These are phyloP conservation scores for Crithidia sp. DNA, from an alignment of 208 protist species.

Conservation along the genomic window DNA sequence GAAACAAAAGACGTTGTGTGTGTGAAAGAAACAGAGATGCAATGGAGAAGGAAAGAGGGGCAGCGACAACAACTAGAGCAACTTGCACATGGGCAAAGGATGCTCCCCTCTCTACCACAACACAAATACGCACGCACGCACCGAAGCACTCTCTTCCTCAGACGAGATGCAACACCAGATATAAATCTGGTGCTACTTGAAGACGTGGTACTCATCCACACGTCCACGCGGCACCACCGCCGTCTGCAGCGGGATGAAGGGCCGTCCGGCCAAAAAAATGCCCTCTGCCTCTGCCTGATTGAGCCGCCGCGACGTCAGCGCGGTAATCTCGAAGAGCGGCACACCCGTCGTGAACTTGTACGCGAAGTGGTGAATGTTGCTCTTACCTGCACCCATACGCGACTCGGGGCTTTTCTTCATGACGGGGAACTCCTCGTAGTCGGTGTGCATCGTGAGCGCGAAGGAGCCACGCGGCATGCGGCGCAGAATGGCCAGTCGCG, in stretches of 20 bases:
- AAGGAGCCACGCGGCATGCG: conserved; percentile 87
- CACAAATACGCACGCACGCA: too few relatives aligned
- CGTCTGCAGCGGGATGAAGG: conserved; percentile 89
- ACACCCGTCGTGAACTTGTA: conserved; percentile 92
- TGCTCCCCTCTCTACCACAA: too few relatives aligned
- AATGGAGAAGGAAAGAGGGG: too few relatives aligned
- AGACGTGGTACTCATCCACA: conserved; percentile 91
- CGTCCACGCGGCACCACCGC: conserved; percentile 88
- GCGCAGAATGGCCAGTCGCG: conserved; percentile 84
- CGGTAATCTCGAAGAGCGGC: conserved; percentile 86
- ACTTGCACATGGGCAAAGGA: too few relatives aligned
- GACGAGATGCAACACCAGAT: too few relatives aligned
- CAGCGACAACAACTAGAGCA: too few relatives aligned
- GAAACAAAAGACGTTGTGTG: too few relatives aligned
- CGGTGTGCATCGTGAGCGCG: conserved; percentile 86
- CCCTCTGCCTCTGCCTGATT: conserved; percentile 90
- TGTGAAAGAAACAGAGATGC: too few relatives aligned
- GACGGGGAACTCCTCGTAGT: conserved; percentile 92
- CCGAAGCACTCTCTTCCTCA: too few relatives aligned
- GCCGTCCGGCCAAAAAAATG: conserved; percentile 82
- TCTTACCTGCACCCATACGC: conserved; percentile 91
- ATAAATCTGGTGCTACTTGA: conserved; percentile 54
- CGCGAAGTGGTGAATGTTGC: conserved; percentile 92
- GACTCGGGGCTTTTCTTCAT: conserved; percentile 89
- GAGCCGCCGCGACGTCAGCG: conserved; percentile 65